Evolutionary conservation across 257 asterid genomes (phyloP).

Genomic region (Lycium barbarum): DNA sequence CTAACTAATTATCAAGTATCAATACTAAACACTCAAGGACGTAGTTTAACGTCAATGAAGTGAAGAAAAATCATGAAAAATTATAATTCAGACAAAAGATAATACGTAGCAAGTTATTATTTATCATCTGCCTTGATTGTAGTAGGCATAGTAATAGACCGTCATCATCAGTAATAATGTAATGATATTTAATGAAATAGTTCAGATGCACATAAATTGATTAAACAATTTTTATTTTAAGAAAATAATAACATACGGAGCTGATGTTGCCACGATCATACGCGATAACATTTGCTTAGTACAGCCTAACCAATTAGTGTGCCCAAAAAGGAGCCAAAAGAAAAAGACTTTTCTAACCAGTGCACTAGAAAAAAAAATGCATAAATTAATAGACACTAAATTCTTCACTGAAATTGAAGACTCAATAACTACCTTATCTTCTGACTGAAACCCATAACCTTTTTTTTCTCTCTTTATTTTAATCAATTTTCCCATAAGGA

Average conservation of each 20-base stretch:
- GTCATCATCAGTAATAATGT: neutral
- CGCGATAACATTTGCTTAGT: slow-evolving; percentile 7
- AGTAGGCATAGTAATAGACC: neutral
- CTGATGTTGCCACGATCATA: neutral
- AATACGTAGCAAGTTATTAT: no score
- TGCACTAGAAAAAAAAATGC: slow-evolving; percentile 34
- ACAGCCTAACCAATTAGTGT: slow-evolving; percentile 49
- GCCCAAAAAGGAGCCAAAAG: slow-evolving; percentile 33
- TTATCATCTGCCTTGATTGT: neutral
- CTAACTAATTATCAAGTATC: neutral
- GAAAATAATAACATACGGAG: neutral
- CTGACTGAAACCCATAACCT: neutral
- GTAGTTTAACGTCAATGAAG: neutral
- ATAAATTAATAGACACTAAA: neutral
- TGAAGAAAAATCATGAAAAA: neutral
- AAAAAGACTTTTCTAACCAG: slow-evolving; percentile 28
- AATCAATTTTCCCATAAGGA: no score
- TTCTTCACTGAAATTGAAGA: neutral
- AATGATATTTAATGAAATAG: neutral
- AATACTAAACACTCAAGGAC: neutral
- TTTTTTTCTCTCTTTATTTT: neutral
- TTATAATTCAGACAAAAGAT: neutral
- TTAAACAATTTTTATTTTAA: no score
- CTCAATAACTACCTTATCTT: neutral
- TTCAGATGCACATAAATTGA: neutral